A percentile compares a stretch with the other conserved stretches of the same genome.
These are phyloP conservation scores for Polygonum maritimum DNA, from an alignment of 148 eudicot genomes.

Conservation along the genomic window DNA sequence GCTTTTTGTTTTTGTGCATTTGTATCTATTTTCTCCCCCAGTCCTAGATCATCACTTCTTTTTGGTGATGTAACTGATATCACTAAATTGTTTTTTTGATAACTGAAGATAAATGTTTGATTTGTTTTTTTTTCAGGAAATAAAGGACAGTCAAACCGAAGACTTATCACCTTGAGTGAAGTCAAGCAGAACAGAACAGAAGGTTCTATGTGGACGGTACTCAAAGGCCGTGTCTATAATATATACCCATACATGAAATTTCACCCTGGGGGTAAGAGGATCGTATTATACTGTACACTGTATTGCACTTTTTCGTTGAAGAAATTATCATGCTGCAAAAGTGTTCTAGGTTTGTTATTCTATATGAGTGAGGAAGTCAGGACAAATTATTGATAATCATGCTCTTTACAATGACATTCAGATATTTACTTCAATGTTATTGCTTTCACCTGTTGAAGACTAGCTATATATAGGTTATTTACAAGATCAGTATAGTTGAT, in stretches of 20 bases:
- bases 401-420: neutral
- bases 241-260: slow-evolving; percentile 91
- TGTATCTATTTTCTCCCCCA: neutral
- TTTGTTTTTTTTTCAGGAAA: slow-evolving; percentile 35
- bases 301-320: neutral
- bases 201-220: slow-evolving; percentile 91
- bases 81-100: neutral
- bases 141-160: slow-evolving; percentile 77
- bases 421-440: neutral
- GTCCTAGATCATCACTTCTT: neutral
- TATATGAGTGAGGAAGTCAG: neutral
- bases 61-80: neutral
- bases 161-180: slow-evolving; percentile 69
- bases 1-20: neutral
- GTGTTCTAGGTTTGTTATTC: neutral
- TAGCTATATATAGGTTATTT: neutral
- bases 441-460: neutral
- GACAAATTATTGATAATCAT: neutral
- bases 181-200: slow-evolving; percentile 80
- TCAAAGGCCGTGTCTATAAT: slow-evolving; percentile 93
- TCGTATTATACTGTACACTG: neutral
- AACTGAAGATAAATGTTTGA: neutral
- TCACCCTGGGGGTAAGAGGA: slow-evolving; percentile 90
- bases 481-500: neutral
- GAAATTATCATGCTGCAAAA: neutral